Evolutionary conservation across 106 monocot genomes (phyloP).

Genomic region (Hemerocallis citrina): DNA sequence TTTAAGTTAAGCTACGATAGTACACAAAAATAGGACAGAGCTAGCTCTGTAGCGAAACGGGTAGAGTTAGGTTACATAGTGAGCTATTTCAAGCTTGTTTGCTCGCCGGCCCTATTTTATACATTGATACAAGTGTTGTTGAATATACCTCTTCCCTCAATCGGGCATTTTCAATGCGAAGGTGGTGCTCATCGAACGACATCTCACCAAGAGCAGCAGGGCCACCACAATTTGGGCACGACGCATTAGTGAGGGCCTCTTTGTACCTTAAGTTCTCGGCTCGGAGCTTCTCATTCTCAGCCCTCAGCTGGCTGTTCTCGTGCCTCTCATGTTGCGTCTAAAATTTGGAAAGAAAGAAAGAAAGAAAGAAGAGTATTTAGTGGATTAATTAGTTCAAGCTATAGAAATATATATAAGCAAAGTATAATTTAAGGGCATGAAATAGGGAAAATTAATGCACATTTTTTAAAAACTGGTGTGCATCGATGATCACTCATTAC

Average conservation of each 20-base stretch:
- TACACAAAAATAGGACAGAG: no score
- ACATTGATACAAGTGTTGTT: no score
- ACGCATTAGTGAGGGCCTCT: constrained; percentile 70
- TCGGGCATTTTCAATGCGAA: constrained; percentile 73
- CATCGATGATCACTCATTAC: constrained; percentile 12
- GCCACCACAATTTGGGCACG: constrained; percentile 93
- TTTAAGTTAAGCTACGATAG: no score
- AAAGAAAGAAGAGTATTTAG: no score
- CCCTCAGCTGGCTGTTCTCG: constrained; percentile 73
- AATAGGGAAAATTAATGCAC: no score
- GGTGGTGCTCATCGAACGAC: constrained; percentile 93
- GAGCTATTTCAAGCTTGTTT: no score
- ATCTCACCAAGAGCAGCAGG: constrained; percentile 89
- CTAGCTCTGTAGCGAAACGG: no score
- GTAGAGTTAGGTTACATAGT: no score
- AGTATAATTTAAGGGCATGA: neutral
- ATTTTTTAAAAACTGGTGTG: no score
- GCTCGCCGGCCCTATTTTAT: no score
- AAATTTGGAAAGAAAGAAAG: no score
- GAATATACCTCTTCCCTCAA: constrained; percentile 72
- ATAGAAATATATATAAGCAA: neutral
- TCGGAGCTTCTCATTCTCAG: constrained; percentile 87
- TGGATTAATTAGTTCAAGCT: no score
- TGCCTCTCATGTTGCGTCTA: constrained; percentile 91
- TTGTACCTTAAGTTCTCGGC: constrained; percentile 81